These are phyloP conservation scores for Arctium minus DNA, from an alignment of 129 eudicot species.

Conservation along the genomic window DNA sequence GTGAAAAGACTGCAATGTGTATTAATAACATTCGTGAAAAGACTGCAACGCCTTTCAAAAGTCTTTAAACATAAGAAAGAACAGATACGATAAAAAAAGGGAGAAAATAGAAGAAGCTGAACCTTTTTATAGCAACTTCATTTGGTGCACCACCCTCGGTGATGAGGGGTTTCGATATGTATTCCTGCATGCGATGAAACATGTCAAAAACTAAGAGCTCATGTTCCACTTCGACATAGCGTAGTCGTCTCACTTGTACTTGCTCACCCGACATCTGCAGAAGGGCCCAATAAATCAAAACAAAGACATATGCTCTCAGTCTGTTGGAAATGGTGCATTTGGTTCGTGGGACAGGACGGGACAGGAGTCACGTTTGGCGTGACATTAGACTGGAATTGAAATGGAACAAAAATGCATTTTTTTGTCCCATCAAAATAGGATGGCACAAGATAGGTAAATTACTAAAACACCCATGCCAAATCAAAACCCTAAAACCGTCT, in stretches of 20 bases:
- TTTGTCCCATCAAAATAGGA: no score
- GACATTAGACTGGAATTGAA: no score
- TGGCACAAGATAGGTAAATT: no score
- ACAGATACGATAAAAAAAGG: not conserved
- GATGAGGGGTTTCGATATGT: constrained; percentile 31
- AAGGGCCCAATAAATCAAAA: not conserved
- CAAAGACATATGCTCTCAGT: not conserved
- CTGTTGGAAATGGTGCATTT: no score
- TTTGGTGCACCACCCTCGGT: constrained; percentile 43
- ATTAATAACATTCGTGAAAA: not conserved
- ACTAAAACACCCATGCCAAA: no score
- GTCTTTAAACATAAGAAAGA: not conserved
- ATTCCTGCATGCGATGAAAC: constrained; percentile 34
- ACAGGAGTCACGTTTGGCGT: no score
- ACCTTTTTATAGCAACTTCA: constrained; percentile 38
- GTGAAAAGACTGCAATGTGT: constrained; percentile 38
- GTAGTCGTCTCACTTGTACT: constrained; percentile 47
- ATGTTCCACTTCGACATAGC: constrained; percentile 36
- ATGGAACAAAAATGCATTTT: no score
- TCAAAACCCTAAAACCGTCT: no score
- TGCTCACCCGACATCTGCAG: constrained; percentile 55
- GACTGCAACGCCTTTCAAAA: not conserved
- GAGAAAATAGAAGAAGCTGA: not conserved
- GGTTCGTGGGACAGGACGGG: no score
- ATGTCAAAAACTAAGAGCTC: constrained; percentile 48